Evolutionary conservation across 371 early-diverging fungal genomes (phyloP).

Genomic region (Apophysomyces variabilis): DNA sequence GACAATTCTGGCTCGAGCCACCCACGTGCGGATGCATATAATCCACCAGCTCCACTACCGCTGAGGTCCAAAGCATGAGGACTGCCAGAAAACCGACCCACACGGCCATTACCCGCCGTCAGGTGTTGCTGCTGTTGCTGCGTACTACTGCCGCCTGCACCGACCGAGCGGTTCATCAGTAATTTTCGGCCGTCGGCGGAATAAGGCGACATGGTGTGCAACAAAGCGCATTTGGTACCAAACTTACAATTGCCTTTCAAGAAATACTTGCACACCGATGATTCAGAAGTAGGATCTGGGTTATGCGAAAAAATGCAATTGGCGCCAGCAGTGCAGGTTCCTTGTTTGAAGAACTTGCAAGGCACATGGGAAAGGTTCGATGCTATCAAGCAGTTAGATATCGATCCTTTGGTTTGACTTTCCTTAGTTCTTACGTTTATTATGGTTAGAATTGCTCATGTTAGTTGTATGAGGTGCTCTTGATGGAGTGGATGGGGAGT

Average conservation of each 20-base stretch:
- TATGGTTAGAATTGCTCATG: constrained; percentile 14
- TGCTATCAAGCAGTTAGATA: constrained; percentile 18
- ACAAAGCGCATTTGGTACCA: constrained; percentile 77
- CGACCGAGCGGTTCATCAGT: constrained; percentile 19
- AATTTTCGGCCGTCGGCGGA: constrained; percentile 27
- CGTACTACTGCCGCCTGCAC: constrained; percentile 15
- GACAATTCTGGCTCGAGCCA: constrained; percentile 14
- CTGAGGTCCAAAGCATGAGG: constrained; percentile 10
- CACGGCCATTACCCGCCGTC: constrained; percentile 12
- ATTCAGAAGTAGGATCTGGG: constrained; percentile 60
- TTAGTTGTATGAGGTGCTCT: constrained; percentile 11
- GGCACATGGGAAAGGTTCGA: constrained; percentile 71
- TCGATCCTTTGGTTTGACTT: constrained; percentile 1
- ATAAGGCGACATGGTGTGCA: constrained; percentile 53
- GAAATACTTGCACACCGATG: constrained; percentile 76
- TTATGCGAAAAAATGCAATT: constrained; percentile 81
- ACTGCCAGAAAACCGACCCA: constrained; percentile 8
- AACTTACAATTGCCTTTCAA: constrained; percentile 84
- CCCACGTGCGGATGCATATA: constrained; percentile 24
- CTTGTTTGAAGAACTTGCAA: constrained; percentile 82
- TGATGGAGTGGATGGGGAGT: constrained; percentile 10
- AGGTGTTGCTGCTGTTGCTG: constrained; percentile 24
- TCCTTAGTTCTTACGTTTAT: constrained; percentile 14
- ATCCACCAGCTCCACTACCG: constrained; percentile 10
- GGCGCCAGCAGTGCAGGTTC: constrained; percentile 78